Evolutionary conservation across 2,329 filamentous ascomycete species (phyloP), one percentile per base, ranked within the genome.

Genomic region (Dothideomycetes sp.): DNA sequence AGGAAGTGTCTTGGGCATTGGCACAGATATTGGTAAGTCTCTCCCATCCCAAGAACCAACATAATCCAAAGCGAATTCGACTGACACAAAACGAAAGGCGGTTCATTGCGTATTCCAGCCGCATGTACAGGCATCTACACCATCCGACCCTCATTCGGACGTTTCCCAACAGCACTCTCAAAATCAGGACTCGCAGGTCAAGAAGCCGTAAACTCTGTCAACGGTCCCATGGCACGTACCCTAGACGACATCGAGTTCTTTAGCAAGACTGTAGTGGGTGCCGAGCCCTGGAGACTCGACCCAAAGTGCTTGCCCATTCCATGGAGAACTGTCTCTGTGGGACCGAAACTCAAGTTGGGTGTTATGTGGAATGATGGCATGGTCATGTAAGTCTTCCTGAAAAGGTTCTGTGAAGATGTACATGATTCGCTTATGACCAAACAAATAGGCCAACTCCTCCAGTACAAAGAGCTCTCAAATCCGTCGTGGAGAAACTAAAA

Each of bases 151-250:
- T 77, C 73, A 0, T 67, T 68, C 41, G 76, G 76, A 8, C 67
- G 77, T 7, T 80, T 80, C 49, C 74, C 77, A 0, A 75, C 76
- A 59, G 60, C 64, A 41, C 57, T 64, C 19, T 65, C 64, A 9
- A 49, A 73, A 29, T 76, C 73, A 1, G 76, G 76, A 7, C 67
- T 82, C 57, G 69, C 73, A 1, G 78, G 78, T 2, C 78, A 82
- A 52, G 78, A 82, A 54, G 73, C 76, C 2, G 73, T 82, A 0
- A 64, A 67, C 38, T 76, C 73, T 15, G 74, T 81, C 23, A 79
- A 80, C 47, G 78, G 79, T 0, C 78, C 78, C 0, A 66, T 83
- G 64, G 69, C 72, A 1, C 64, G 65, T 19, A 71, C 68, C 0
- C 58, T 82, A 0, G 62, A 63, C 5, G 76, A 79, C 45, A 62